Conservation (phyloP, 345 rosid genomes). For the Euphorbia tirucalli region DNA sequence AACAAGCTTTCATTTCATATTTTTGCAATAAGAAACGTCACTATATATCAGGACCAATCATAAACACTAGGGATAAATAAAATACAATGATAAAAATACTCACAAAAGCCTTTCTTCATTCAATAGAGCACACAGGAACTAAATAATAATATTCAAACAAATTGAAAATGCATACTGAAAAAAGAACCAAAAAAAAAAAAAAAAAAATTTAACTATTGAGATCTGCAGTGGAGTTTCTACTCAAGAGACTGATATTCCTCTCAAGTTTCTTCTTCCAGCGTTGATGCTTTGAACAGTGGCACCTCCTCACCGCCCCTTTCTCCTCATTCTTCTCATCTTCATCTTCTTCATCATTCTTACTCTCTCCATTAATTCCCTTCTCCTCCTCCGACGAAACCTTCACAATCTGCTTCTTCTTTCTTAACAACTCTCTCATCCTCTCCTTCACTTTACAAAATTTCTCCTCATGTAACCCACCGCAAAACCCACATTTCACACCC, state of each 20-base stretch:
- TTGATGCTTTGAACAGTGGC: slow-evolving; percentile 37
- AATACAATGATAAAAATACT: too few species aligned
- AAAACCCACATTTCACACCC: slow-evolving; percentile 29
- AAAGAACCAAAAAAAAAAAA: not conserved
- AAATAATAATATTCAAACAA: too few species aligned
- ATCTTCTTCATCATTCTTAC: not conserved
- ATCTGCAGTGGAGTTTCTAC: slow-evolving; percentile 11
- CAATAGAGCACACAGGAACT: too few species aligned
- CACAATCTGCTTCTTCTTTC: slow-evolving; percentile 12
- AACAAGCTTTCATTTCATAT: not conserved
- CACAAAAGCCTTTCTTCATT: too few species aligned
- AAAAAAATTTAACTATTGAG: not conserved
- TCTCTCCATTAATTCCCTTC: not conserved
- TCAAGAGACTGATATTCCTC: slow-evolving; percentile 21
- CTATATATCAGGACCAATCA: not conserved
- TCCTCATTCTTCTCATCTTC: slow-evolving; percentile 13
- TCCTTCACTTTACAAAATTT: slow-evolving; percentile 18
- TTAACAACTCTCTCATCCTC: slow-evolving; percentile 31
- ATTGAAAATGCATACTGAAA: too few species aligned
- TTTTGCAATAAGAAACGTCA: not conserved
- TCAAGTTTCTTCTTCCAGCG: slow-evolving; percentile 37
- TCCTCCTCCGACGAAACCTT: too few species aligned
- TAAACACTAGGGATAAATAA: not conserved
- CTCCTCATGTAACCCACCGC: slow-evolving; percentile 31
- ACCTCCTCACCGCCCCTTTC: slow-evolving; percentile 18